These are phyloP conservation scores for Exophiala lecanii-corni DNA, from an alignment of 2,329 filamentous ascomycete genomes.

Conservation along the genomic window DNA sequence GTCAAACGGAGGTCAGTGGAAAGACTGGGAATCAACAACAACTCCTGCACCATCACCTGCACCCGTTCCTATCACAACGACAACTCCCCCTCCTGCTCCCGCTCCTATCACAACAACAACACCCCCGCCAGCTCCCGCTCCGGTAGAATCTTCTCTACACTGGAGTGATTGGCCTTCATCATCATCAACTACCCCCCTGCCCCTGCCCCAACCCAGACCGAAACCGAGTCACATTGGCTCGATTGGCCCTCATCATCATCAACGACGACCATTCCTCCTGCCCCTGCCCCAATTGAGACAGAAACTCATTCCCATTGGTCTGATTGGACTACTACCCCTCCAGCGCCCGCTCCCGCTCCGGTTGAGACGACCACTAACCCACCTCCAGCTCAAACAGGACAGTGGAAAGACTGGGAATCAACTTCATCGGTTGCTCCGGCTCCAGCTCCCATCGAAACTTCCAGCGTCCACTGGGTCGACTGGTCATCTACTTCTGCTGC, in stretches of 20 bases:
- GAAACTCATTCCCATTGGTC: constrained; percentile 8
- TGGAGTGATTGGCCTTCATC: constrained; percentile 7
- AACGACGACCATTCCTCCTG: constrained; percentile 1
- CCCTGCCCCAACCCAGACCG: constrained; percentile 1
- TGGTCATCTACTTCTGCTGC: constrained; percentile 2
- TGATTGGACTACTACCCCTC: constrained; percentile 10
- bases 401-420: constrained; percentile 12
- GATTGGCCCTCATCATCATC: constrained; percentile 1
- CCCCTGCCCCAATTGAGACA: constrained; percentile 5
- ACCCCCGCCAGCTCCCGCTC: constrained; percentile 4
- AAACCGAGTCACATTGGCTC: not conserved
- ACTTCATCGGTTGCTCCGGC: not conserved
- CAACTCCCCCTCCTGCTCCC: constrained; percentile 8
- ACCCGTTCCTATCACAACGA: constrained; percentile 8
- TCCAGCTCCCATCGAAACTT: constrained; percentile 12
- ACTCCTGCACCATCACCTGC: constrained; percentile 1
- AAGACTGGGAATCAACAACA: constrained; percentile 6
- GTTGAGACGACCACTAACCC: constrained; percentile 11
- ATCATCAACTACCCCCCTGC: constrained; percentile 3
- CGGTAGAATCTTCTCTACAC: not conserved
- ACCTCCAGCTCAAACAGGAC: constrained; percentile 8
- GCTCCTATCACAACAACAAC: constrained; percentile 1
- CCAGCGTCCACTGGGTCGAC: constrained; percentile 2
- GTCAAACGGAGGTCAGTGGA: constrained; percentile 12
- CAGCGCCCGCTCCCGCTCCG: constrained; percentile 3